Percentiles rank a stretch among this genome's conserved stretches.
Conservation (phyloP, 2,329 filamentous ascomycete genomes). For the Colletotrichum endophyticum region DNA sequence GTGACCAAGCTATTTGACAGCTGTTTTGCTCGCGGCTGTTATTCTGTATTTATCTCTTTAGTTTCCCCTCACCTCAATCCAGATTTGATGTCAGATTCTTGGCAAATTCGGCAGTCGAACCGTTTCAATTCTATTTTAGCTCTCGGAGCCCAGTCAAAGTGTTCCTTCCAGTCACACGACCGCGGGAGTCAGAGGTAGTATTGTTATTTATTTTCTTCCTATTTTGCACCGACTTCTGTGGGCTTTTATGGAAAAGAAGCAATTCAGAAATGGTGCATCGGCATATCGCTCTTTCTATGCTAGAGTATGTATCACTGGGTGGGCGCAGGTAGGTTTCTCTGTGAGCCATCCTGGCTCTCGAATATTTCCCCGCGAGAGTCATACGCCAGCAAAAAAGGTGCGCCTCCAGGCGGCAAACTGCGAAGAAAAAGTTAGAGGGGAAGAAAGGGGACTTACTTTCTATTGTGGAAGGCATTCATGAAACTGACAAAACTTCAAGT, state of each 20-base stretch:
- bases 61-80: neutral
- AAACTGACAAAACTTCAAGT: no score
- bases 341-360: no score
- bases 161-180: neutral
- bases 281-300: neutral
- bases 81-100: neutral
- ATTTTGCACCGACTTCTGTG: neutral
- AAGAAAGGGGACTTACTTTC: no score
- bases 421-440: no score
- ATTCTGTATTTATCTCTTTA: neutral
- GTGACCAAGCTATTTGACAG: neutral
- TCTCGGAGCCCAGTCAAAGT: neutral
- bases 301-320: no score
- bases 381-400: no score
- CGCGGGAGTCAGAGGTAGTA: neutral
- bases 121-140: neutral
- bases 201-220: neutral
- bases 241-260: neutral
- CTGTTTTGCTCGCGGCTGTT: neutral
- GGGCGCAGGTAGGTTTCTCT: no score
- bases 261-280: neutral
- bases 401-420: no score
- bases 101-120: neutral
- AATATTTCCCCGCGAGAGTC: no score
- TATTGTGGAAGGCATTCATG: no score